Conservation (phyloP, 2,329 filamentous ascomycete species). For the Beauveria brongniartii region DNA sequence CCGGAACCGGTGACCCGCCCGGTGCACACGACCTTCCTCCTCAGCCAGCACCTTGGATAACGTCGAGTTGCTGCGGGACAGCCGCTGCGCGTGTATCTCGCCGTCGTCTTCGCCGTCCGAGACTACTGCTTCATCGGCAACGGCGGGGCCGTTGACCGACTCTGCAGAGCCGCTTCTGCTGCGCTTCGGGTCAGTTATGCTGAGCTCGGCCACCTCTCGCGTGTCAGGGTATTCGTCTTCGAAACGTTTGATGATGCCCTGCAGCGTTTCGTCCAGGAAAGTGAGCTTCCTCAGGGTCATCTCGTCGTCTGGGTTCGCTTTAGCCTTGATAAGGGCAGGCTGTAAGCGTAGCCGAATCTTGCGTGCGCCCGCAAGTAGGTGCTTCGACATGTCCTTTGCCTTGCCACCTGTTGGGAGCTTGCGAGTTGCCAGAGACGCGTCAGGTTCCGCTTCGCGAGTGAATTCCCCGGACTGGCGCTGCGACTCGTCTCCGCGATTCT, state of each 20-base stretch:
- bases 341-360: constrained; percentile 81
- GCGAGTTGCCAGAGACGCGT: constrained; percentile 34
- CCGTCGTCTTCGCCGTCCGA: constrained; percentile 45
- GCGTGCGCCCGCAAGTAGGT: constrained; percentile 75
- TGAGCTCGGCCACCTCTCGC: constrained; percentile 31
- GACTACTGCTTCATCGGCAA: constrained; percentile 28
- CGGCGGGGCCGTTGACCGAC: constrained; percentile 10
- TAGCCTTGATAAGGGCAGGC: constrained; percentile 68
- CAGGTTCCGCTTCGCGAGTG: constrained; percentile 43
- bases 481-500: constrained; percentile 63
- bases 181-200: neutral
- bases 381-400: constrained; percentile 89
- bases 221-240: constrained; percentile 95
- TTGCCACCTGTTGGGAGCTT: constrained; percentile 43
- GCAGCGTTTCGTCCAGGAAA: constrained; percentile 81
- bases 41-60: constrained; percentile 46
- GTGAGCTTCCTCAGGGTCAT: constrained; percentile 72
- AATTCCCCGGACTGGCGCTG: constrained; percentile 45
- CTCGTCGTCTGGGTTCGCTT: constrained; percentile 62
- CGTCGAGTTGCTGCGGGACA: constrained; percentile 45
- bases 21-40: constrained; percentile 49
- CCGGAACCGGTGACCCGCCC: constrained; percentile 50
- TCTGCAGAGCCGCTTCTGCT: constrained; percentile 1
- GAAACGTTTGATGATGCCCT: constrained; percentile 89
- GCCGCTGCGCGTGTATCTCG: constrained; percentile 32